Base-by-base conservation (phyloP, 2,329 filamentous ascomycete genomes). In the Cercospora janseana region DNA sequence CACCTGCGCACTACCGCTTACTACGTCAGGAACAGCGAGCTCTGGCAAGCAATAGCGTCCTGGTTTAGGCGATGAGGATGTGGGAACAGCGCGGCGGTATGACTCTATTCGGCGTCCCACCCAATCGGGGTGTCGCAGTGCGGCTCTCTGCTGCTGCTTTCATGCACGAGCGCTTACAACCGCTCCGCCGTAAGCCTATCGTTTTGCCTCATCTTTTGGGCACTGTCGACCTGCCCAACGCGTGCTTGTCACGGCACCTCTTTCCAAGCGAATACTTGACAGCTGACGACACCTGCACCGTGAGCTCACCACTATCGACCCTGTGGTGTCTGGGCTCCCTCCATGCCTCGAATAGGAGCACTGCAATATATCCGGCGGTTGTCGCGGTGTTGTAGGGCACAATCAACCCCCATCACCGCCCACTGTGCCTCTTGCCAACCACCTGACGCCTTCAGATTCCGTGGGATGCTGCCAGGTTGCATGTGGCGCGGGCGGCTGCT, bases 81-180 rank as follows among this genome's bases (percentile, higher is more conserved):
- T 23, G 18, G 34, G 34, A 16, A 21, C 21, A n/a, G 24, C 34
- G 34, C 34, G 34, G 34, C 34, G 24, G 27, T 21, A 21, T 21
- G 34, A 18, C 23, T 20, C 34, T 20, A 18, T 20, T 38, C 34
- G 34, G 34, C 34, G n/a, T n/a, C 13, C 34, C 24, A 21, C 34
- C 34, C 34, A 38, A 38, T 38, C 34, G 34, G 34, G 21, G 34
- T 12, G 34, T 21, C 13, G 34, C 10, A 10, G 18, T 38, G 34
- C 34, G 34, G n/a, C n/a, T n/a, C n/a, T n/a, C n/a, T 38, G 34
- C 34, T 38, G 34, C 34, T n/a, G n/a, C n/a, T n/a, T 38, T 38
- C 34, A 38, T 23, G 34, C 34, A 23, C 21, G 34, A 38, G 34
- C 34, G 34, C 34, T 23, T 38, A 38, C 34, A 23, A 38, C 18